Evolutionary conservation across 352 stramenopile genomes (phyloP), one percentile per base, ranked within the genome.

Genomic region (Phytophthora sp.): DNA sequence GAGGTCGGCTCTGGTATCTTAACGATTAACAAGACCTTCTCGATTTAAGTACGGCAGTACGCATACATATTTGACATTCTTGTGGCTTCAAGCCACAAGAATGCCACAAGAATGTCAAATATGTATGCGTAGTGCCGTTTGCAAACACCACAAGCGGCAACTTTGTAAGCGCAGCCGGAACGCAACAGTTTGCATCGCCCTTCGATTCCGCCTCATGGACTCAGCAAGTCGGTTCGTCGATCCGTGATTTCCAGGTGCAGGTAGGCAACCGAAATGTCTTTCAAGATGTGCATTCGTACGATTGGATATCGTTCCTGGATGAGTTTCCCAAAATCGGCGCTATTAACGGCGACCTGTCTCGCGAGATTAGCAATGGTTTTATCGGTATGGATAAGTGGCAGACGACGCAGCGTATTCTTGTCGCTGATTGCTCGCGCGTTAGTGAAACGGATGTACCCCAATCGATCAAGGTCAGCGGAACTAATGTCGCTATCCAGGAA

Each of bases 151-250:
- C 29, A 4, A 54, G 20, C 12, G 18, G 46, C 16, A 54, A 20
- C 26, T 39, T 54, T 26, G 38, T 16, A 21, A 44, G 36, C 13
- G 21, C 45, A 2, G 23, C 45, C 27, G 4, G 5, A 9, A 21
- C 27, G 6, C 21, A 52, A 36, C 7, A 52, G 11, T 52, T 52
- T 23, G 6, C 3, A 29, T 36, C 15, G 11, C 45, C 21, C 13
- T 52, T 52, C 45, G 24, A 52, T 23, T 52, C 45, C 4, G 45
- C 45, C 38, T 26, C 21, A 21, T 52, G 45, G 45, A 52, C 45
- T 1, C 7, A 21, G 5, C 45, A 52, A 2, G 24, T 26, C 3
- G 45, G 45, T 36, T 52, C 24, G 45, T 23, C 23, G 2, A 52
- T 52, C 27, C 45, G 45, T 15, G 27, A 52, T 26, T 52, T 52